Percentiles rank a stretch among this genome's conserved stretches.
Evolutionary conservation across 2,329 filamentous ascomycete species (phyloP).

Genomic region (Paraphaeosphaeria sporulosa): DNA sequence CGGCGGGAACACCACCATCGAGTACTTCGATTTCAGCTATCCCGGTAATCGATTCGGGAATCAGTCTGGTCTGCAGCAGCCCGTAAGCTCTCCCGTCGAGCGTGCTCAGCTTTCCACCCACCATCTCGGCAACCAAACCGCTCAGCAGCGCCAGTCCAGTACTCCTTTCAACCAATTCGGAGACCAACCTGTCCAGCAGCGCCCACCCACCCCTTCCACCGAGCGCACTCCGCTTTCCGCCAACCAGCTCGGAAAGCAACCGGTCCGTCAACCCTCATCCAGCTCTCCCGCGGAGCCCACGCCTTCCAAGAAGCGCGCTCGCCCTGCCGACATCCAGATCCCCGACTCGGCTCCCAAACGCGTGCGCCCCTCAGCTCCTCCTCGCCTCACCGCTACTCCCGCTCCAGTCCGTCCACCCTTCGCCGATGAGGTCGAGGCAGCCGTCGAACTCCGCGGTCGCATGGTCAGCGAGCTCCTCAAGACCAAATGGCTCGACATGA

Average conservation of each 20-base stretch:
- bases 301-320: background rate
- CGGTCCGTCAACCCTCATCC: background rate
- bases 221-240: background rate
- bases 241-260: background rate
- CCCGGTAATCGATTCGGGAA: no score
- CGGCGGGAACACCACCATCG: background rate
- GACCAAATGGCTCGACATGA: conserved; percentile 20
- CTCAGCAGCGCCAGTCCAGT: no score
- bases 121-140: no score
- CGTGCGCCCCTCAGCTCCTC: background rate
- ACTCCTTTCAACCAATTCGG: no score
- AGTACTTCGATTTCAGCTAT: background rate
- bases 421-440: background rate
- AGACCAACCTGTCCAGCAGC: no score
- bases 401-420: background rate
- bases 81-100: no score
- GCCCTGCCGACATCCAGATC: background rate
- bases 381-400: background rate
- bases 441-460: conserved; percentile 3
- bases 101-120: no score
- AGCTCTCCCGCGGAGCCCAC: background rate
- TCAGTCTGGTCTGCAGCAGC: no score
- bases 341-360: background rate
- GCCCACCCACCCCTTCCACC: background rate
- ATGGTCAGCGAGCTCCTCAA: conserved; percentile 21